Evolutionary conservation across 495 filamentous ascomycete species (phyloP).

Genomic region (Aspergillus haitiensis): DNA sequence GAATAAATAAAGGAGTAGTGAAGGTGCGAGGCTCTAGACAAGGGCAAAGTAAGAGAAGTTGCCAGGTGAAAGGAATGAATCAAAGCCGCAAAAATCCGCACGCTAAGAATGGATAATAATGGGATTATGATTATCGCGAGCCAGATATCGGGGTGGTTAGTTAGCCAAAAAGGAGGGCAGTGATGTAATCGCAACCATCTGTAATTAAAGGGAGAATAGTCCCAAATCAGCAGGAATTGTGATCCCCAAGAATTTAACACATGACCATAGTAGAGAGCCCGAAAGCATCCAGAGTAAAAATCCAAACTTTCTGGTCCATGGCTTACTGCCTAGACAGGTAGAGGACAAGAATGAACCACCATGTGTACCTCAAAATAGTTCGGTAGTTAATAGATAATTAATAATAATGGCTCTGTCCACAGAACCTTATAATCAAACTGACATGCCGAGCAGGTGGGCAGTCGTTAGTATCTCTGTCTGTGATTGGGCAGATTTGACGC

Average conservation of each 20-base stretch:
- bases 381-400: not conserved
- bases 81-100: not conserved
- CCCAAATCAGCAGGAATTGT: not conserved
- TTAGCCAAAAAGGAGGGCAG: conserved; percentile 9
- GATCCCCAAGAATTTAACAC: too few relatives aligned
- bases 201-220: not conserved
- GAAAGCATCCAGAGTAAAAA: too few relatives aligned
- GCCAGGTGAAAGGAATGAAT: conserved; percentile 1
- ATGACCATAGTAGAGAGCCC: too few relatives aligned
- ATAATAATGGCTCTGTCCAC: not conserved
- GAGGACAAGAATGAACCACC: too few relatives aligned
- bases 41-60: not conserved
- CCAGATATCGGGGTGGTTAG: conserved; percentile 7
- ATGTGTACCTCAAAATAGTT: too few relatives aligned
- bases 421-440: conserved; percentile 4
- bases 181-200: conserved; percentile 18
- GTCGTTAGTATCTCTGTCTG: not conserved
- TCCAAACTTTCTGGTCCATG: too few relatives aligned
- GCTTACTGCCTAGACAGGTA: too few relatives aligned
- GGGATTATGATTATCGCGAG: conserved; percentile 6
- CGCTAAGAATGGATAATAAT: conserved; percentile 4
- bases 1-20: not conserved
- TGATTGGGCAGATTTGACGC: conserved; percentile 1
- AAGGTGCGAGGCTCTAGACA: not conserved
- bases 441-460: not conserved